Conservation (phyloP, 176 grass and related monocot genomes). For the Pontederia crassipes region DNA sequence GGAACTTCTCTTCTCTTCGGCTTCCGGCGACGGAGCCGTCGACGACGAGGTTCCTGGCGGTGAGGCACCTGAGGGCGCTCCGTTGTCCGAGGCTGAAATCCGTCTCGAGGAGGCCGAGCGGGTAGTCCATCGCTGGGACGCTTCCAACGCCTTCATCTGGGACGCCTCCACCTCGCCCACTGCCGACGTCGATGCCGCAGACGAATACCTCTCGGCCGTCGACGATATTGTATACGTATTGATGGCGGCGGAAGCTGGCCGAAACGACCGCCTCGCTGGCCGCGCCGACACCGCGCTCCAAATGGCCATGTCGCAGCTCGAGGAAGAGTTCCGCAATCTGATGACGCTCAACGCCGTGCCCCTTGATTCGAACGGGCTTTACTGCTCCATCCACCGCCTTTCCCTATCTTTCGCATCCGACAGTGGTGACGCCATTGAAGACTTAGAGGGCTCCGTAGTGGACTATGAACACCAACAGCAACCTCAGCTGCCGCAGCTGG, state of each 20-base stretch:
- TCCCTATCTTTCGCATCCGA: not conserved
- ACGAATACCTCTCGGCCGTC: not conserved
- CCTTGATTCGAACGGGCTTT: not conserved
- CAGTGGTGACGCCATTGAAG: not conserved
- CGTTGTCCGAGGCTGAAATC: not conserved
- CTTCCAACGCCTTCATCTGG: not conserved
- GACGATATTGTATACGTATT: not conserved
- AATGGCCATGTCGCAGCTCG: not conserved
- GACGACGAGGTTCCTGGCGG: not conserved
- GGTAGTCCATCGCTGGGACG: not conserved
- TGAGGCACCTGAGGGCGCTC: not conserved
- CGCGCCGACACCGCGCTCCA: not conserved
- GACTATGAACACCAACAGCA: not conserved
- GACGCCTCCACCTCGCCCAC: not conserved
- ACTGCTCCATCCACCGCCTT: slow-evolving; percentile 7
- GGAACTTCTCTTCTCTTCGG: not conserved
- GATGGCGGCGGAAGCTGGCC: not conserved
- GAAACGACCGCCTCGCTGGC: not conserved
- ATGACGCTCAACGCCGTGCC: not conserved
- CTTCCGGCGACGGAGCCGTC: not conserved
- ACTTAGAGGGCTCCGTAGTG: not conserved
- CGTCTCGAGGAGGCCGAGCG: not conserved
- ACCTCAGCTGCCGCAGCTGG: not conserved
- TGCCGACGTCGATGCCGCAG: not conserved
- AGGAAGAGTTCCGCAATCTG: slow-evolving; percentile 1